phyloP scores from a whole-genome alignment of 495 filamentous ascomycete species.

The Copromyces sp. region DNA sequence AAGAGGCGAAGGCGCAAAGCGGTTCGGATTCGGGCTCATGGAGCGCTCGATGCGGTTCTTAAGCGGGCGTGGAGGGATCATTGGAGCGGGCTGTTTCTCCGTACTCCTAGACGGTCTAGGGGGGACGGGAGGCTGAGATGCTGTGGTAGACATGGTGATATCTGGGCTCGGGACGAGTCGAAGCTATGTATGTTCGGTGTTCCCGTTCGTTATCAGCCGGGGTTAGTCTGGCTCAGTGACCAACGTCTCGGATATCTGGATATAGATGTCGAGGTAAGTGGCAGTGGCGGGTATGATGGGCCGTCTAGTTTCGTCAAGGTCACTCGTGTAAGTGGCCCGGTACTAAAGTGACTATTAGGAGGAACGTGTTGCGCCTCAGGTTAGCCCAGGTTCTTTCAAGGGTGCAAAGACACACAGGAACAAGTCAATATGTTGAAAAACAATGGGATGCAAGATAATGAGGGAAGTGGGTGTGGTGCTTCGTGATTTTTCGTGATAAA shows the following conservation, averaged over 20 bases:
- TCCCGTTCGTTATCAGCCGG: not conserved
- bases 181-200: not conserved
- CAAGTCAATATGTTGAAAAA: not conserved
- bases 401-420: not conserved
- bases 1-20: conserved; percentile 76
- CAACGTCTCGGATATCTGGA: not conserved
- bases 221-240: not conserved
- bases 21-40: conserved; percentile 62
- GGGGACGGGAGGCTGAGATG: conserved; percentile 51
- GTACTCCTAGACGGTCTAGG: conserved; percentile 49
- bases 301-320: not conserved
- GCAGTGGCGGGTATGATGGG: conserved; percentile 3
- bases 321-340: not conserved
- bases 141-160: conserved; percentile 28
- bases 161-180: conserved; percentile 1
- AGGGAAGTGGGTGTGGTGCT: not conserved
- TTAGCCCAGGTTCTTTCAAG: not conserved
- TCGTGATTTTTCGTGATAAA: not conserved
- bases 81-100: conserved; percentile 37
- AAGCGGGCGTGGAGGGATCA: conserved; percentile 60
- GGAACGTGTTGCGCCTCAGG: not conserved
- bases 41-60: conserved; percentile 63
- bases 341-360: not conserved
- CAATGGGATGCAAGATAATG: not conserved
- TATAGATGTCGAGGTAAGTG: not conserved